These are phyloP conservation scores for Mycena floridula DNA, from an alignment of 768 basidiomycete species.

Conservation along the genomic window DNA sequence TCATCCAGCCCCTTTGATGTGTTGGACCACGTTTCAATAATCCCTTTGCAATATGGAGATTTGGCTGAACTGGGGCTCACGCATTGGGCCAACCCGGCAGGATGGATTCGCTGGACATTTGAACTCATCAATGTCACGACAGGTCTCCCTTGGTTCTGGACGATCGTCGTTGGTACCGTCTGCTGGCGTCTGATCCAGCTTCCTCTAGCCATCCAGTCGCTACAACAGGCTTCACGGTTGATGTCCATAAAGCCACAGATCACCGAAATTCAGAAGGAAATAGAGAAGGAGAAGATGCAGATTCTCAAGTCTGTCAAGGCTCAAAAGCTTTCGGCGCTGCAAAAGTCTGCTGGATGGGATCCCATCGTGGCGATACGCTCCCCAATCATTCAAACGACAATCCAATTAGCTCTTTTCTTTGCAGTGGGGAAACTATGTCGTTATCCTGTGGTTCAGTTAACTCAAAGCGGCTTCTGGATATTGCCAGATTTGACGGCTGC, in stretches of 20 bases:
- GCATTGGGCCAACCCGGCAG: conserved; percentile 55
- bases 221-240: conserved; percentile 13
- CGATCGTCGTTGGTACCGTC: conserved; percentile 60
- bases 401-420: not conserved
- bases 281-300: not conserved
- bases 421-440: not conserved
- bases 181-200: conserved; percentile 57
- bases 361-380: not conserved
- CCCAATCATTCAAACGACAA: not conserved
- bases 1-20: not conserved
- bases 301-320: not conserved
- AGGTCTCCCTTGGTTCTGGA: conserved; percentile 79
- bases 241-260: not conserved
- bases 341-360: not conserved
- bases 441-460: not conserved
- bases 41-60: conserved; percentile 66
- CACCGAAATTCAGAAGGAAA: not conserved
- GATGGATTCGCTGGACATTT: conserved; percentile 52
- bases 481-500: not conserved
- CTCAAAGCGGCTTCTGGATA: not conserved
- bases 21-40: conserved; percentile 2
- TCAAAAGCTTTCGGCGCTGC: not conserved
- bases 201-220: conserved; percentile 50
- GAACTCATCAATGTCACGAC: conserved; percentile 64
- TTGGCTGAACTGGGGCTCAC: conserved; percentile 62